phyloP scores from a whole-genome alignment of 179 eudicot species.

The Heliamphora pulchella region DNA sequence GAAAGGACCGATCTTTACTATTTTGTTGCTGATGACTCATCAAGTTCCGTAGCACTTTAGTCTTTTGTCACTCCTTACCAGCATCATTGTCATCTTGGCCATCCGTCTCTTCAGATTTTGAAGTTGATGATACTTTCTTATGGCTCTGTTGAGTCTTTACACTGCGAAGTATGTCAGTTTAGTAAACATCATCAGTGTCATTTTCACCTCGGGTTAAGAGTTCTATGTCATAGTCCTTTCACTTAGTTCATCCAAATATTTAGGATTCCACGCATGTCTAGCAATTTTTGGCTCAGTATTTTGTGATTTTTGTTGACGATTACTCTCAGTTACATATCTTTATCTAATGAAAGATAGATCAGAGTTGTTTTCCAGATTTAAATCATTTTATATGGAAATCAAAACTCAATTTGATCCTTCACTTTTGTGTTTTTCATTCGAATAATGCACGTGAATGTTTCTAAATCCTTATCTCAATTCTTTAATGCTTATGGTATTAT shows the following conservation, averaged over 20 bases:
- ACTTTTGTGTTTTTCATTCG: too few relatives aligned
- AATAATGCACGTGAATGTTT: too few relatives aligned
- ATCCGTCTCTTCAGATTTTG: neutral
- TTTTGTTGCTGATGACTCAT: neutral
- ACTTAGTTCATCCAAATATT: neutral
- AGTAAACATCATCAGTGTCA: neutral
- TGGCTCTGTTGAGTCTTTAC: neutral
- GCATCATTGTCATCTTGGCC: neutral
- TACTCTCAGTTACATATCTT: neutral
- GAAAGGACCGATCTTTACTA: neutral
- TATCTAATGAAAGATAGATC: neutral
- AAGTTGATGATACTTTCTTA: neutral
- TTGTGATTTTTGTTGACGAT: constrained; percentile 1
- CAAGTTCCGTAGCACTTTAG: neutral
- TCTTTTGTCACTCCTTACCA: neutral
- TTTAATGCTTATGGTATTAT: too few relatives aligned
- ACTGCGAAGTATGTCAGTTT: neutral
- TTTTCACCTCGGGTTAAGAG: neutral
- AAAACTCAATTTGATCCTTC: too few relatives aligned
- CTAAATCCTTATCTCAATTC: too few relatives aligned
- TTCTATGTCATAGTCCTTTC: too few relatives aligned
- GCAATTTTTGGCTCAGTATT: neutral
- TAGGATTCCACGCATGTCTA: neutral
- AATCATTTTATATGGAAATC: neutral
- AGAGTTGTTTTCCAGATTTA: neutral